A percentile compares a stretch with the other conserved stretches of the same genome.
Conservation (phyloP, 495 filamentous ascomycete genomes). For the Letharia lupina region DNA sequence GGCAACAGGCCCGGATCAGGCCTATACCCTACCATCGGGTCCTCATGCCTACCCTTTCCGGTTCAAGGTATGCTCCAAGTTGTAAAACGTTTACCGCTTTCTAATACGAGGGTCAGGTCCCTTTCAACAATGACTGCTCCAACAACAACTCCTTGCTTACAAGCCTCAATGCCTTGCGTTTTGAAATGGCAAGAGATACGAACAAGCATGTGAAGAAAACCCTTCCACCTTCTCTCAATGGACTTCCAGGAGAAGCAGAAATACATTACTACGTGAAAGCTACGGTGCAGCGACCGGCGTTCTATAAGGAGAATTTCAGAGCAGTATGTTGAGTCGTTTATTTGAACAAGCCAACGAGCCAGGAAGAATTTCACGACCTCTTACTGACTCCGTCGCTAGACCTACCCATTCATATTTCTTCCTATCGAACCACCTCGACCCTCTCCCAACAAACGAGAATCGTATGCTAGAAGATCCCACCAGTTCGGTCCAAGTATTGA, state of each 20-base stretch:
- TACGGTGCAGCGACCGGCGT: constrained; percentile 70
- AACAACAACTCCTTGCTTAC: constrained; percentile 50
- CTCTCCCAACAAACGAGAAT: constrained; percentile 58
- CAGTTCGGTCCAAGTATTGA: constrained; percentile 49
- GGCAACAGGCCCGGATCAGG: constrained; percentile 34
- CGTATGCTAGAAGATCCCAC: constrained; percentile 73
- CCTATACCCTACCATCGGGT: constrained; percentile 63
- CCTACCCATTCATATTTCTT: constrained; percentile 65
- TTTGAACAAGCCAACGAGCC: constrained; percentile 1
- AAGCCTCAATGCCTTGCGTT: constrained; percentile 47
- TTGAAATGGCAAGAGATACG: constrained; percentile 50
- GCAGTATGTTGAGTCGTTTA: constrained; percentile 35
- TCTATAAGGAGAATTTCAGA: constrained; percentile 81
- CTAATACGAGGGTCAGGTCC: constrained; percentile 42
- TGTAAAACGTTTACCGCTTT: background rate
- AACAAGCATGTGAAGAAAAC: constrained; percentile 71
- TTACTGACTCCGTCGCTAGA: constrained; percentile 29
- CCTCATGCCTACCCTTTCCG: constrained; percentile 81
- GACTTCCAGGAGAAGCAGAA: constrained; percentile 74
- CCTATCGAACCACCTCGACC: constrained; percentile 85
- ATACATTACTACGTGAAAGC: constrained; percentile 91
- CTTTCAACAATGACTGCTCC: constrained; percentile 83
- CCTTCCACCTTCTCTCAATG: constrained; percentile 76
- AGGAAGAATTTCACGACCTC: background rate
- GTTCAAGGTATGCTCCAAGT: constrained; percentile 57